phyloP scores from a whole-genome alignment of 345 rosid genomes.

The Euphorbia peplus region DNA sequence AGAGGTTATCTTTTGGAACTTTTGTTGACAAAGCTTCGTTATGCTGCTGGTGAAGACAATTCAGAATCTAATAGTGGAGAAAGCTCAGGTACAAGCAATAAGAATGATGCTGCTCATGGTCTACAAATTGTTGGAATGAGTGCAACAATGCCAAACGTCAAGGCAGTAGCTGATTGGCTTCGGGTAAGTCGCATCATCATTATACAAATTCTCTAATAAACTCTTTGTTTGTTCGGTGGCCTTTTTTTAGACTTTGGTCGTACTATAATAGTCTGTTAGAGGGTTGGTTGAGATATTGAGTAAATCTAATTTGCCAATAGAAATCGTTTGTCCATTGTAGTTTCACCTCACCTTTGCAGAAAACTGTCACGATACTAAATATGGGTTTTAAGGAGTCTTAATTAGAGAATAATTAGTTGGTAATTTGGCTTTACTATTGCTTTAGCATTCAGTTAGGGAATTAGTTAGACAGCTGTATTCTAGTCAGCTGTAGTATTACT shows the following conservation, averaged over 20 bases:
- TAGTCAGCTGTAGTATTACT: no score
- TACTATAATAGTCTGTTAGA: not conserved
- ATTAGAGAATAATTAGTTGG: no score
- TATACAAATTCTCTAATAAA: not conserved
- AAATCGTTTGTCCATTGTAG: no score
- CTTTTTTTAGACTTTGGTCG: not conserved
- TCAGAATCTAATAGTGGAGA: constrained; percentile 79
- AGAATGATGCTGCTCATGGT: constrained; percentile 76
- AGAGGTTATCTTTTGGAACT: constrained; percentile 98
- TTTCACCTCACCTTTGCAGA: constrained; percentile 4
- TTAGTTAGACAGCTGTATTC: no score
- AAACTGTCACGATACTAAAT: no score
- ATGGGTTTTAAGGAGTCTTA: no score
- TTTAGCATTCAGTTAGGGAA: no score
- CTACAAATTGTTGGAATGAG: constrained; percentile 99
- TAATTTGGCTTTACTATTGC: no score
- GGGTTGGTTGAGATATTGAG: not conserved
- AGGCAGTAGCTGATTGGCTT: constrained; percentile 97
- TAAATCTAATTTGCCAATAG: not conserved
- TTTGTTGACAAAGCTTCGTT: constrained; percentile 91
- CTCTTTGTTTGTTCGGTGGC: not conserved
- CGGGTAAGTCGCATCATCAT: constrained; percentile 60
- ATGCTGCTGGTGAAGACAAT: constrained; percentile 91
- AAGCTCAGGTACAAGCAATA: constrained; percentile 79
- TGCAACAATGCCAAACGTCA: constrained; percentile 98